Evolutionary conservation across 495 filamentous ascomycete species (phyloP).

Genomic region (Lasiosphaeriaceae sp.): DNA sequence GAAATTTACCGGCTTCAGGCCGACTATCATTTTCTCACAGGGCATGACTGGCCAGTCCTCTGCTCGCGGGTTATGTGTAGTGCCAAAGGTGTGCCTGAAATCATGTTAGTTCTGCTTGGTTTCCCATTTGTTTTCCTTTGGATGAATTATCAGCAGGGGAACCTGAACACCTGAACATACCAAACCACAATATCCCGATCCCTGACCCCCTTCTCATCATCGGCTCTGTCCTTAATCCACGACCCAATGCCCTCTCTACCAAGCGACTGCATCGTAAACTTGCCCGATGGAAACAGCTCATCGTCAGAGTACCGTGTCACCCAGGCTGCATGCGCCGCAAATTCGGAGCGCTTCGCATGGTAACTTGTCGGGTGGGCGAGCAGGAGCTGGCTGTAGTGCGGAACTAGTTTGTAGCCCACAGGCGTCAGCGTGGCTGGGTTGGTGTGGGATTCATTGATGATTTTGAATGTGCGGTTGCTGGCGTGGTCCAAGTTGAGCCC

Average conservation of each 20-base stretch:
- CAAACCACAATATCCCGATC: no score
- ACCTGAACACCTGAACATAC: no score
- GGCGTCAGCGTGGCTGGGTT: constrained; percentile 71
- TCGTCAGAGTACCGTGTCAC: constrained; percentile 69
- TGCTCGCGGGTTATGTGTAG: constrained; percentile 53
- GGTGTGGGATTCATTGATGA: constrained; percentile 63
- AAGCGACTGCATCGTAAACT: constrained; percentile 70
- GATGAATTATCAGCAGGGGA: no score
- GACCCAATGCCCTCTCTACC: constrained; percentile 26
- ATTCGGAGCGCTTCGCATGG: constrained; percentile 70
- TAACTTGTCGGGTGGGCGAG: constrained; percentile 61
- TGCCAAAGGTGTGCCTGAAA: constrained; percentile 48
- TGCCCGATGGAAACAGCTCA: constrained; percentile 74
- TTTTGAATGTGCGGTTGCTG: constrained; percentile 69
- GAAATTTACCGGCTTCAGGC: constrained; percentile 66
- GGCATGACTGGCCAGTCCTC: constrained; percentile 61
- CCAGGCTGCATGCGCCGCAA: constrained; percentile 73
- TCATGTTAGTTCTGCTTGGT: constrained; percentile 36
- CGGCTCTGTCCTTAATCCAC: constrained; percentile 5
- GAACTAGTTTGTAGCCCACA: constrained; percentile 71
- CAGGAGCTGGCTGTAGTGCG: constrained; percentile 71
- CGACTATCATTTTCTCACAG: constrained; percentile 36
- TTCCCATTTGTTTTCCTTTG: no score
- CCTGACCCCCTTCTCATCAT: background rate
- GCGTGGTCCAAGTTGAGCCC: constrained; percentile 60